These are phyloP conservation scores for Barnettozyma sucrosica DNA, from an alignment of 805 yeast species.

Conservation along the genomic window DNA sequence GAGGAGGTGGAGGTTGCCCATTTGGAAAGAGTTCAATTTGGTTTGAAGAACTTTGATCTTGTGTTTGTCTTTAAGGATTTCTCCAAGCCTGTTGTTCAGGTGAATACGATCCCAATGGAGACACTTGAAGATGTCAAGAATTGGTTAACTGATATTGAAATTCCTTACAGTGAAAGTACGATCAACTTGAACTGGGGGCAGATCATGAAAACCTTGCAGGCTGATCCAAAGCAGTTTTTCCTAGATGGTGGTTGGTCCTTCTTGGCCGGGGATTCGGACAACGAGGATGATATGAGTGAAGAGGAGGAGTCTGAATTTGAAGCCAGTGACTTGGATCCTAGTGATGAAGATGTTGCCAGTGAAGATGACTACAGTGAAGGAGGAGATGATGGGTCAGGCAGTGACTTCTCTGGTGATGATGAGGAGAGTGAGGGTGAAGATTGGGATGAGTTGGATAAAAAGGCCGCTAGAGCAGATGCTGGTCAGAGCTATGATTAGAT, in stretches of 20 bases:
- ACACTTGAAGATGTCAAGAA: slow-evolving; percentile 86
- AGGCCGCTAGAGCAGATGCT: slow-evolving; percentile 30
- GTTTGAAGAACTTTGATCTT: slow-evolving; percentile 90
- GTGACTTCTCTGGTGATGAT: slow-evolving; percentile 31
- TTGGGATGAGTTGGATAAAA: slow-evolving; percentile 26
- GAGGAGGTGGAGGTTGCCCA: slow-evolving; percentile 93
- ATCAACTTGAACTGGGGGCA: slow-evolving; percentile 93
- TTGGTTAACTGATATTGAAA: slow-evolving; percentile 97
- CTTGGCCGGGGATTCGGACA: slow-evolving; percentile 83
- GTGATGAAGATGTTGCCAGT: slow-evolving; percentile 37
- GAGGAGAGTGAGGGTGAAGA: slow-evolving; percentile 38
- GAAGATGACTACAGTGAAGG: slow-evolving; percentile 31
- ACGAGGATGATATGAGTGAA: slow-evolving; percentile 49
- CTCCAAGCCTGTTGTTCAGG: slow-evolving; percentile 78
- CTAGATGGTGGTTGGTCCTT: slow-evolving; percentile 95
- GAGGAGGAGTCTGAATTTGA: slow-evolving; percentile 52
- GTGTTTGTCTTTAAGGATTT: slow-evolving; percentile 97
- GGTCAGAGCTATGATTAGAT: slow-evolving; percentile 10
- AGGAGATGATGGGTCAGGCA: slow-evolving; percentile 25
- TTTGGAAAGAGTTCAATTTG: slow-evolving; percentile 95
- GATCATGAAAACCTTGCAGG: slow-evolving; percentile 87
- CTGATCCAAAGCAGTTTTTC: slow-evolving; percentile 93
- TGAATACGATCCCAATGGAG: slow-evolving; percentile 93
- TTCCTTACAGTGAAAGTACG: slow-evolving; percentile 91
- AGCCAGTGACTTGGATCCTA: slow-evolving; percentile 38